Percentiles rank a stretch among this genome's conserved stretches.
Evolutionary conservation across 805 yeast species (phyloP).

Genomic region (Spathaspora boniae): DNA sequence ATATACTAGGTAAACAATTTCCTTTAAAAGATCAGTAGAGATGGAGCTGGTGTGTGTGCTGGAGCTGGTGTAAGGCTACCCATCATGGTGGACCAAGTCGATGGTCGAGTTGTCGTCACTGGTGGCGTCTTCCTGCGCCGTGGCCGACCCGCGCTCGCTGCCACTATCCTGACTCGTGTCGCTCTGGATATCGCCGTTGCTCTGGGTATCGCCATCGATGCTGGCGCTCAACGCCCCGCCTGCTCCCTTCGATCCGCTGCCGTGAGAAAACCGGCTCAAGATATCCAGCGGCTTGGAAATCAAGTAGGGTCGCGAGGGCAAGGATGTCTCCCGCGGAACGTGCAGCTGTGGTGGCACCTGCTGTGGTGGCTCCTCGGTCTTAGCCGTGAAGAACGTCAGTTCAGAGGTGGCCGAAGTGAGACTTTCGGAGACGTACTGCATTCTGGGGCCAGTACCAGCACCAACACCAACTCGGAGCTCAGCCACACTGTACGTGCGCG

Average conservation of each 20-base stretch:
- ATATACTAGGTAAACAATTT: too few species aligned
- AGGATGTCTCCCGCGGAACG: constrained; percentile 2
- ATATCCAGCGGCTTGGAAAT: constrained; percentile 25
- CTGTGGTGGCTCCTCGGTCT: too few species aligned
- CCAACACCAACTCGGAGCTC: too few species aligned
- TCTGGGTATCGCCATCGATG: too few species aligned
- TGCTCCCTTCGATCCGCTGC: background rate
- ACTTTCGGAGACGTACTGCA: too few species aligned
- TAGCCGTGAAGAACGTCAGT: background rate
- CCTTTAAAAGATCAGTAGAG: too few species aligned
- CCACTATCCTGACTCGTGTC: background rate
- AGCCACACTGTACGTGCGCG: too few species aligned
- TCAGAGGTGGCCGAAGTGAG: background rate
- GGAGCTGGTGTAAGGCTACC: too few species aligned
- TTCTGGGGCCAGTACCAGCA: too few species aligned
- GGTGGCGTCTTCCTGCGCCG: background rate
- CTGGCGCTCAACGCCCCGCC: constrained; percentile 10
- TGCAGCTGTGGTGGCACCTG: constrained; percentile 1
- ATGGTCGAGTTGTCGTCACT: constrained; percentile 3
- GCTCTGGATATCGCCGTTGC: constrained; percentile 3
- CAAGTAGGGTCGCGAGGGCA: constrained; percentile 7
- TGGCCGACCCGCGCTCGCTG: constrained; percentile 1
- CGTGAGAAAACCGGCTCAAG: constrained; percentile 13
- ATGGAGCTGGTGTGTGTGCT: too few species aligned
- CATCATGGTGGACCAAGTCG: too few species aligned